Percentiles rank a stretch among this genome's conserved stretches.
Conservation (phyloP, 2,329 filamentous ascomycete genomes). For the Coniella vitis region DNA sequence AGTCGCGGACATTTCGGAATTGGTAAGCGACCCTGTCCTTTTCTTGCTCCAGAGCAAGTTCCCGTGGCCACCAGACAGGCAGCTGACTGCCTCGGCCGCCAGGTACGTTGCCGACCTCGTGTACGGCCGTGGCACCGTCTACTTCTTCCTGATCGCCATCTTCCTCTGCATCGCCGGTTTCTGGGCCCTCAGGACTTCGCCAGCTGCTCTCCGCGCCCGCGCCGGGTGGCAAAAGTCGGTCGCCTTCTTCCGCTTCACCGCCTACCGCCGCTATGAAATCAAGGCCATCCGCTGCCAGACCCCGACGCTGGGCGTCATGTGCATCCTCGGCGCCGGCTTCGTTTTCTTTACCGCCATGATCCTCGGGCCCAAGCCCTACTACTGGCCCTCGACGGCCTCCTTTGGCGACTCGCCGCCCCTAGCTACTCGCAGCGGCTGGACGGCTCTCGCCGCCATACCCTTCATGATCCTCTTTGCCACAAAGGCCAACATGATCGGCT, state of each 20-base stretch:
- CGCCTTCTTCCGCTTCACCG: conserved; percentile 4
- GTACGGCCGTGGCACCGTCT: conserved; percentile 13
- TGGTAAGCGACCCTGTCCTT: not conserved
- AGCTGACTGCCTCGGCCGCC: not conserved
- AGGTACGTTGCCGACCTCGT: conserved; percentile 12
- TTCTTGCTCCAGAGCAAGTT: not conserved
- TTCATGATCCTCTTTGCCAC: conserved; percentile 4
- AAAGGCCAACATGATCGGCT: conserved; percentile 8
- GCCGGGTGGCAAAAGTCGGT: conserved; percentile 3
- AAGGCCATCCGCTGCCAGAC: not conserved
- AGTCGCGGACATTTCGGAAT: not conserved
- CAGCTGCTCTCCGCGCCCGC: not conserved
- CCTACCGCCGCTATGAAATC: conserved; percentile 1
- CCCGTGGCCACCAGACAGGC: not conserved
- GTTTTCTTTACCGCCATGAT: conserved; percentile 4
- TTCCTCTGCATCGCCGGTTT: conserved; percentile 1
- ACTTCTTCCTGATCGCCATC: conserved; percentile 11
- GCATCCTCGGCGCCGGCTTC: conserved; percentile 2
- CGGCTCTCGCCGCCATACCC: conserved; percentile 1
- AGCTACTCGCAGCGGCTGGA: conserved; percentile 4
- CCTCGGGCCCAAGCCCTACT: conserved; percentile 5
- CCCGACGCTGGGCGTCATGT: not conserved
- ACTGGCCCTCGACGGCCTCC: conserved; percentile 2
- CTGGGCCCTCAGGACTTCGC: not conserved
- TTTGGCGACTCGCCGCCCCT: conserved; percentile 6